phyloP scores from a whole-genome alignment of 768 basidiomycete genomes.

The Mycena chlorophos region DNA sequence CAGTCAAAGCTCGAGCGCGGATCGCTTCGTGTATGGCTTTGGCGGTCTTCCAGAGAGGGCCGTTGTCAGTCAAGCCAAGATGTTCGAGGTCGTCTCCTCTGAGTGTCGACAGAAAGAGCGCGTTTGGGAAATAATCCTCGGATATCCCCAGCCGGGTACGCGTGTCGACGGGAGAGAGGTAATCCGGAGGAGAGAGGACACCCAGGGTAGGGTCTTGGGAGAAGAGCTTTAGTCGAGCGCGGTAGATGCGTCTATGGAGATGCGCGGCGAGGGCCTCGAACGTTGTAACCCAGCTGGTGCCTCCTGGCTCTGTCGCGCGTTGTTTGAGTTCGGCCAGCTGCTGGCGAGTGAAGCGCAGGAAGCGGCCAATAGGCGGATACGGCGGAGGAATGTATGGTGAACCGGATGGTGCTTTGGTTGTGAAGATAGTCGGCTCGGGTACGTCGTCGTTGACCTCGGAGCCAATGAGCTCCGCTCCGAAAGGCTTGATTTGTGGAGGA shows the following conservation, averaged over 20 bases:
- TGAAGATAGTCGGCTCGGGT: slow-evolving; percentile 8
- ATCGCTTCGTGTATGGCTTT: slow-evolving; percentile 19
- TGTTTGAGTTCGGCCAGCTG: slow-evolving; percentile 13
- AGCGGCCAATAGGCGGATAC: slow-evolving; percentile 11
- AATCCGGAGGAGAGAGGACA: slow-evolving; percentile 18
- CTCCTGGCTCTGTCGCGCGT: slow-evolving; percentile 17
- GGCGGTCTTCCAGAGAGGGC: slow-evolving; percentile 22
- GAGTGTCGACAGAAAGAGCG: slow-evolving; percentile 9
- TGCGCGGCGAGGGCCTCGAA: slow-evolving; percentile 22
- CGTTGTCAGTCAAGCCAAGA: slow-evolving; percentile 13
- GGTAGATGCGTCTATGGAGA: slow-evolving; percentile 20
- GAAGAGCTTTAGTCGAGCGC: slow-evolving; percentile 13
- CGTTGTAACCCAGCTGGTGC: slow-evolving; percentile 16
- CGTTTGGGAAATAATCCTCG: slow-evolving; percentile 18
- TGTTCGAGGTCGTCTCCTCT: neutral
- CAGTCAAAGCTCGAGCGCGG: neutral
- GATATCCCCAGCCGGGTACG: slow-evolving; percentile 10
- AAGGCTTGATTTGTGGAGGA: slow-evolving; percentile 20
- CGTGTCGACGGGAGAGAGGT: slow-evolving; percentile 21
- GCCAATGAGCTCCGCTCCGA: slow-evolving; percentile 15
- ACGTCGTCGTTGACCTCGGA: slow-evolving; percentile 13
- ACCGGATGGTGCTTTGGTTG: neutral
- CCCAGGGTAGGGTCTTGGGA: slow-evolving; percentile 9
- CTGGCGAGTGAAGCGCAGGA: slow-evolving; percentile 18
- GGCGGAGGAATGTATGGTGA: neutral